Conservation (phyloP, 768 basidiomycete species). For the Coprinopsis cinerea region DNA sequence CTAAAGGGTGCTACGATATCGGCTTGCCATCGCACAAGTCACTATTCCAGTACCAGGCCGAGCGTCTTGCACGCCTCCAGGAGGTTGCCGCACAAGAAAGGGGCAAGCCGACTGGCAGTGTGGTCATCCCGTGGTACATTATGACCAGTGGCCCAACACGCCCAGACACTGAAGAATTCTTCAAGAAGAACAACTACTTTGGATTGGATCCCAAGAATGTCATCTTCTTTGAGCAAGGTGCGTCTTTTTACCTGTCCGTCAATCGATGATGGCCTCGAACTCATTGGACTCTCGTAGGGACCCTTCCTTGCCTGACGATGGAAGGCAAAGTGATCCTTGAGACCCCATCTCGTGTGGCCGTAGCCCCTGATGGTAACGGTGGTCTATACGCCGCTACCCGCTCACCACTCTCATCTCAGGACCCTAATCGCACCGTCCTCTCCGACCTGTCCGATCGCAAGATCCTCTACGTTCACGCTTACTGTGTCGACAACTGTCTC, state of each 20-base stretch:
- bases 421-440: conserved; percentile 63
- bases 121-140: conserved; percentile 92
- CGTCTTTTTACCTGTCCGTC: neutral
- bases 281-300: conserved; percentile 48
- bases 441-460: conserved; percentile 72
- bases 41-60: conserved; percentile 97
- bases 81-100: conserved; percentile 57
- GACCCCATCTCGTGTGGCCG: conserved; percentile 71
- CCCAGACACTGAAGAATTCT: conserved; percentile 79
- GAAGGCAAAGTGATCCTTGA: conserved; percentile 93
- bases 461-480: conserved; percentile 86
- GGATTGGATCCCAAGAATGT: conserved; percentile 78
- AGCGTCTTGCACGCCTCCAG: conserved; percentile 85
- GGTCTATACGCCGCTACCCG: conserved; percentile 95
- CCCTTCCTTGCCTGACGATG: conserved; percentile 89
- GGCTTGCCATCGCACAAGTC: conserved; percentile 89
- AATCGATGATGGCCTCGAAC: neutral
- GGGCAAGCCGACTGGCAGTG: conserved; percentile 49
- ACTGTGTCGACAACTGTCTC: conserved; percentile 98
- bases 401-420: conserved; percentile 55
- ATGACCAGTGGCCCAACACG: conserved; percentile 99
- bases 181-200: conserved; percentile 70
- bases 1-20: conserved; percentile 98
- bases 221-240: conserved; percentile 96
- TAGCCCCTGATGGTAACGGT: conserved; percentile 97